Conservation (phyloP, 768 basidiomycete species). For the Dacryopinax spathularia region DNA sequence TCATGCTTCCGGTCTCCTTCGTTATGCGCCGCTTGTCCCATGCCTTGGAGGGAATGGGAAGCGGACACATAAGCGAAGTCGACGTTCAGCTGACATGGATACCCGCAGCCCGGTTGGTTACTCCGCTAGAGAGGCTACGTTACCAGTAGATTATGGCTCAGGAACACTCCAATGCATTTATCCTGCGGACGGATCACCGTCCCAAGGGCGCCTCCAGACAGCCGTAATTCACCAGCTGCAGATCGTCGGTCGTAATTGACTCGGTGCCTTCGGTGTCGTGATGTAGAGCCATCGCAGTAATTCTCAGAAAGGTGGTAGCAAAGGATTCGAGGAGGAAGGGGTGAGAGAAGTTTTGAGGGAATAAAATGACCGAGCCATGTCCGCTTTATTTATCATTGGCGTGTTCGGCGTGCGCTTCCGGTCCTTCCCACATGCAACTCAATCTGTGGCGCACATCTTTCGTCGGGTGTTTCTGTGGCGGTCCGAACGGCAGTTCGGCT, state of each 20-base stretch:
- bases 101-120: conserved; percentile 82
- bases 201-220: conserved; percentile 15
- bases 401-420: neutral
- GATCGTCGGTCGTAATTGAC: conserved; percentile 24
- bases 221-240: conserved; percentile 42
- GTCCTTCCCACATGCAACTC: too few species aligned
- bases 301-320: neutral
- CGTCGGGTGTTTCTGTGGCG: too few species aligned
- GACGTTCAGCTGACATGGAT: conserved; percentile 37
- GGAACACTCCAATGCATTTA: neutral
- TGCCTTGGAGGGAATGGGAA: conserved; percentile 12
- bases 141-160: conserved; percentile 39
- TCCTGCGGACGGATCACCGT: conserved; percentile 22
- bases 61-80: conserved; percentile 12
- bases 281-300: neutral
- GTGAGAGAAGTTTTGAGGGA: neutral
- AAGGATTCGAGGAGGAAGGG: neutral
- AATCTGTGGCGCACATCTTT: too few species aligned
- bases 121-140: conserved; percentile 49
- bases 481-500: too few species aligned
- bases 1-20: conserved; percentile 24
- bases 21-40: conserved; percentile 18
- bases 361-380: neutral
- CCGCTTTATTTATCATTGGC: neutral
- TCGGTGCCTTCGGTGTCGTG: neutral